phyloP scores from a whole-genome alignment of 2,329 filamentous ascomycete species.

The Achaetomium macrosporum region DNA sequence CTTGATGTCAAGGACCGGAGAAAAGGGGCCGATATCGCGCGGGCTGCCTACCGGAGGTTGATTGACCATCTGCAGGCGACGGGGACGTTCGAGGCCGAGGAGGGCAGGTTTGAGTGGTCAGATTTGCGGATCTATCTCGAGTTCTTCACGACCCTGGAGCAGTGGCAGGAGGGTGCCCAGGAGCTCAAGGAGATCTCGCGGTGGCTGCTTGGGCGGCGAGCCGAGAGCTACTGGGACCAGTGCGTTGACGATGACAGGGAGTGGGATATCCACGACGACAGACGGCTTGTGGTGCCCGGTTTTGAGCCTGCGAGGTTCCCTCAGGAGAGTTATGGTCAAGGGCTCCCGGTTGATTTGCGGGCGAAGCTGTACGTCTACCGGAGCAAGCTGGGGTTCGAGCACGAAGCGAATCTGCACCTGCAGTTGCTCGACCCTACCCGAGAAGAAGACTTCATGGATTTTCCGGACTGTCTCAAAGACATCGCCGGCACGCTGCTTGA shows the following conservation, averaged over 20 bases:
- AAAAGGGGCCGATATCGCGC: slow-evolving; percentile 38
- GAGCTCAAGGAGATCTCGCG: slow-evolving; percentile 68
- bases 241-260: slow-evolving; percentile 73
- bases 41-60: slow-evolving; percentile 43
- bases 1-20: slow-evolving; percentile 44
- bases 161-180: slow-evolving; percentile 59
- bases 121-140: slow-evolving; percentile 83
- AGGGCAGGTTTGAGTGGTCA: slow-evolving; percentile 58
- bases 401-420: slow-evolving; percentile 70
- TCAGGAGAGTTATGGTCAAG: slow-evolving; percentile 59
- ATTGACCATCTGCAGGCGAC: slow-evolving; percentile 38
- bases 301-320: slow-evolving; percentile 54
- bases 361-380: slow-evolving; percentile 79
- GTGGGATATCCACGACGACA: slow-evolving; percentile 71
- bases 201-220: slow-evolving; percentile 72
- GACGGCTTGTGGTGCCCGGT: slow-evolving; percentile 56
- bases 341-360: slow-evolving; percentile 74
- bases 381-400: slow-evolving; percentile 59
- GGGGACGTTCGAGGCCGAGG: slow-evolving; percentile 31
- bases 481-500: slow-evolving; percentile 45
- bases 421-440: slow-evolving; percentile 63
- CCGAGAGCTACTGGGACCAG: slow-evolving; percentile 73
- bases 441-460: slow-evolving; percentile 52
- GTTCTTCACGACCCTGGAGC: slow-evolving; percentile 60
- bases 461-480: slow-evolving; percentile 74